Evolutionary conservation across 2,329 filamentous ascomycete genomes (phyloP).

Genomic region (Aspergillus texensis): DNA sequence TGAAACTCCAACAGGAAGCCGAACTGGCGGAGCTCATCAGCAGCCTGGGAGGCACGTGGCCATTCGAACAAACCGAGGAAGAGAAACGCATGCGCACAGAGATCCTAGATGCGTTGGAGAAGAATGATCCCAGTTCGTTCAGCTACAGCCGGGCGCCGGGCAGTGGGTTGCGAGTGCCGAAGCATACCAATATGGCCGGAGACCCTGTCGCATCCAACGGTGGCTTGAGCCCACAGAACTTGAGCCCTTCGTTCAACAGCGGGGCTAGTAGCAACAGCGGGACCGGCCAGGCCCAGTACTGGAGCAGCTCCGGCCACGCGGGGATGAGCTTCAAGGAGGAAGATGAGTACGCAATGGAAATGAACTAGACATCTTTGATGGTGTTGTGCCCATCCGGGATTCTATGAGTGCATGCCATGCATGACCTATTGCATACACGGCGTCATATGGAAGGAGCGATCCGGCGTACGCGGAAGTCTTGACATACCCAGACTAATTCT

Average conservation of each 20-base stretch:
- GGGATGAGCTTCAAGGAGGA: constrained; percentile 86
- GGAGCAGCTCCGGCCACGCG: constrained; percentile 54
- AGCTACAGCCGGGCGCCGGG: constrained; percentile 82
- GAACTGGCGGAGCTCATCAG: constrained; percentile 77
- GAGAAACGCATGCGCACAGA: constrained; percentile 96
- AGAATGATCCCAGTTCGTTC: constrained; percentile 75
- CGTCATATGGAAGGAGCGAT: constrained; percentile 28
- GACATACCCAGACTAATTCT: constrained; percentile 20
- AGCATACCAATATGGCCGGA: constrained; percentile 88
- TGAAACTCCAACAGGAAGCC: constrained; percentile 86
- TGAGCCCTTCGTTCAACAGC: constrained; percentile 71
- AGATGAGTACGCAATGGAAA: constrained; percentile 88
- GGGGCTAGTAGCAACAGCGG: constrained; percentile 64
- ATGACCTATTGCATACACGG: constrained; percentile 29
- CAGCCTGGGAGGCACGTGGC: constrained; percentile 72
- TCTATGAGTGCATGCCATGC: constrained; percentile 22
- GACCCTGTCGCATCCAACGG: constrained; percentile 63
- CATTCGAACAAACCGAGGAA: constrained; percentile 84
- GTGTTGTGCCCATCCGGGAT: constrained; percentile 2
- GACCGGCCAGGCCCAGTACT: constrained; percentile 56
- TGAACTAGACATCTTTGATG: constrained; percentile 34
- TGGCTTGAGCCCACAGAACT: constrained; percentile 60
- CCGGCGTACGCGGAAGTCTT: constrained; percentile 45
- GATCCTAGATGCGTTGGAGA: constrained; percentile 81
- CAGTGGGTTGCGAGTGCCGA: constrained; percentile 84